phyloP scores from a whole-genome alignment of 768 basidiomycete genomes.

The Dioszegia aurantiaca region DNA sequence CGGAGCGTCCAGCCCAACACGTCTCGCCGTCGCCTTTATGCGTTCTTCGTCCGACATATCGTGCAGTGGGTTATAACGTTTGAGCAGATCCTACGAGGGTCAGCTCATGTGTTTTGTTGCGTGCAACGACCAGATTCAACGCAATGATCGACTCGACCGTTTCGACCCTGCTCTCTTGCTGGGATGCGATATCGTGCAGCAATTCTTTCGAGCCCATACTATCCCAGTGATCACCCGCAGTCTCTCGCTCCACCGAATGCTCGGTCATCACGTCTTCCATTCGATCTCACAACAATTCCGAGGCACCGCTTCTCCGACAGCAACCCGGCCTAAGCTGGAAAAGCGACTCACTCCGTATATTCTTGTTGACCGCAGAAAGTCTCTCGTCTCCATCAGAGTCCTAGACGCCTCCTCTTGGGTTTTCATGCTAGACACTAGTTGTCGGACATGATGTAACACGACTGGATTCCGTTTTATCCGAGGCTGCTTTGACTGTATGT shows the following conservation, averaged over 20 bases:
- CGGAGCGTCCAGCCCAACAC: slow-evolving; percentile 86
- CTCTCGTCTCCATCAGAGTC: slow-evolving; percentile 43
- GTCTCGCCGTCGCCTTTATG: slow-evolving; percentile 75
- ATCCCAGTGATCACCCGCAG: no score
- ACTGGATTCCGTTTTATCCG: slow-evolving; percentile 27
- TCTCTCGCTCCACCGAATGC: no score
- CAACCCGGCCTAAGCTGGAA: no score
- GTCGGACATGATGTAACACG: slow-evolving; percentile 24
- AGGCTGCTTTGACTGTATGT: slow-evolving; percentile 29
- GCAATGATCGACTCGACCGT: no score
- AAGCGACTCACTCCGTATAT: slow-evolving; percentile 65
- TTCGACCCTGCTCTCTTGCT: no score
- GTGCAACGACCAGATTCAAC: no score
- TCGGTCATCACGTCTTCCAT: no score
- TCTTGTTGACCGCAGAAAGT: slow-evolving; percentile 69
- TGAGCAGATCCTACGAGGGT: slow-evolving; percentile 78
- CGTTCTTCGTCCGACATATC: slow-evolving; percentile 77
- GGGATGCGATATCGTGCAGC: no score
- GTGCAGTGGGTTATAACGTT: slow-evolving; percentile 80
- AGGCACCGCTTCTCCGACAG: no score
- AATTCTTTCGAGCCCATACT: no score
- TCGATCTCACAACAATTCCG: no score
- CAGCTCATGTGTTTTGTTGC: no score
- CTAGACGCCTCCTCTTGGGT: slow-evolving; percentile 14
- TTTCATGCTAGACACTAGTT: slow-evolving; percentile 17